Percentiles rank a stretch among this genome's conserved stretches.
Conservation (phyloP, 1,284 basidiomycete species). For the Stereum hirsutum region DNA sequence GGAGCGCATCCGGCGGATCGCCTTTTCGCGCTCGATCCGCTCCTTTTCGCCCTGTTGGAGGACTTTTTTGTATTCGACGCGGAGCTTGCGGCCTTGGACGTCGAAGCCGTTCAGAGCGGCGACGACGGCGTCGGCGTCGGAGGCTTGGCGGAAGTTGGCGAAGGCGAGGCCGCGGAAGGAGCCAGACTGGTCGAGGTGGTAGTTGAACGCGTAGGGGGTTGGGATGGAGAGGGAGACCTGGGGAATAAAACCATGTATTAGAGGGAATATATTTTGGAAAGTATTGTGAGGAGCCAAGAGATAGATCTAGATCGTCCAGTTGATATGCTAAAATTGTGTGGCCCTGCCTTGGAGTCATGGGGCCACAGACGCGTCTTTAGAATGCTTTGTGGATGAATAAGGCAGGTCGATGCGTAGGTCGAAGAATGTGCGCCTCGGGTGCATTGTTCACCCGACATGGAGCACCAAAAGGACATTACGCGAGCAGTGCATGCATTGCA, state of each 20-base stretch:
- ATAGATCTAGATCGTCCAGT: too few species aligned
- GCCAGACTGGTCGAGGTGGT: conserved; percentile 90
- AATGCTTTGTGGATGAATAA: too few species aligned
- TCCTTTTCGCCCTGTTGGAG: conserved; percentile 99
- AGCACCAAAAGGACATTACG: too few species aligned
- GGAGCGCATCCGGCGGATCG: conserved; percentile 94
- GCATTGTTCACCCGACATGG: too few species aligned
- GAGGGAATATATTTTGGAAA: neutral
- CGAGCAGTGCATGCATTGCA: too few species aligned
- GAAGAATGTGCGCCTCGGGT: too few species aligned
- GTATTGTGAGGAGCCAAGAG: too few species aligned
- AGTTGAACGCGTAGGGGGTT: conserved; percentile 99
- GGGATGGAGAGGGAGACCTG: conserved; percentile 90
- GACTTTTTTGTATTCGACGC: conserved; percentile 99
- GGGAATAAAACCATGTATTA: neutral
- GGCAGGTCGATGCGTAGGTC: too few species aligned
- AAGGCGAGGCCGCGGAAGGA: conserved; percentile 97
- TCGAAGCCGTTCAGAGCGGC: conserved; percentile 93
- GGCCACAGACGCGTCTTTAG: too few species aligned
- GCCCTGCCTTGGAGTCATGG: too few species aligned
- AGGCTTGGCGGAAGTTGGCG: conserved; percentile 91
- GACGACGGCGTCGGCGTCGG: conserved; percentile 93
- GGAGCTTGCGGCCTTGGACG: conserved; percentile 95
- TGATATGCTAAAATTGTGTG: too few species aligned
- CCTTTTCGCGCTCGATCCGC: conserved; percentile 97